Conservation (phyloP, 768 basidiomycete genomes). For the Pleurotus salmoneostramineus region DNA sequence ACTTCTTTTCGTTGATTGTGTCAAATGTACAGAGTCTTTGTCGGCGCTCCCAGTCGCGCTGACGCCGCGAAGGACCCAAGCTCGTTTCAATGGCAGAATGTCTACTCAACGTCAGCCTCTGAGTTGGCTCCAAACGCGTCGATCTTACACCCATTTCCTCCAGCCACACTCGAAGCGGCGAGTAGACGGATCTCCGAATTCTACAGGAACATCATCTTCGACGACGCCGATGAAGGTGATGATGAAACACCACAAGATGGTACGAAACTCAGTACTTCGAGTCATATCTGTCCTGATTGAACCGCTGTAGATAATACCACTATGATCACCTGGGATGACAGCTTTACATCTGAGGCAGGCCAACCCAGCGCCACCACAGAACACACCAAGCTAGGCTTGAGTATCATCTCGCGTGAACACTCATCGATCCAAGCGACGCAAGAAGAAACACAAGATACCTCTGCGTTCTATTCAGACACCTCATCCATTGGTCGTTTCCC, state of each 20-base stretch:
- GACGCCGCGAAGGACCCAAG: constrained; percentile 30
- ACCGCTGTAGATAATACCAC: neutral
- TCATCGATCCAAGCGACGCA: constrained; percentile 6
- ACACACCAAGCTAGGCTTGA: constrained; percentile 11
- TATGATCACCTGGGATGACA: constrained; percentile 12
- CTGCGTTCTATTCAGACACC: constrained; percentile 58
- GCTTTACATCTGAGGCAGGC: constrained; percentile 9
- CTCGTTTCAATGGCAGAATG: constrained; percentile 43
- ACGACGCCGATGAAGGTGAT: constrained; percentile 35
- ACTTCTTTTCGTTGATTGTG: too few species aligned
- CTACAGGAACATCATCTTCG: constrained; percentile 72
- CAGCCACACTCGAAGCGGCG: constrained; percentile 60
- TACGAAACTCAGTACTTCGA: neutral
- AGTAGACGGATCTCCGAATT: constrained; percentile 65
- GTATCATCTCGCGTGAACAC: constrained; percentile 18
- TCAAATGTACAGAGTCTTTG: constrained; percentile 46
- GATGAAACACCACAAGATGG: constrained; percentile 16
- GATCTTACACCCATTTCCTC: constrained; percentile 35
- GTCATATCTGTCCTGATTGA: constrained; percentile 9
- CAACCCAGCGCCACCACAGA: constrained; percentile 10
- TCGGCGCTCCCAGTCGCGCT: constrained; percentile 40
- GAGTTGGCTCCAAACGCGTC: neutral
- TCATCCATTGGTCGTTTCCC: constrained; percentile 76
- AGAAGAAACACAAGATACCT: constrained; percentile 38
- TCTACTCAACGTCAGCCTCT: constrained; percentile 22